Conservation (phyloP, 2,329 filamentous ascomycete species). For the Pseudogymnoascus sp. region DNA sequence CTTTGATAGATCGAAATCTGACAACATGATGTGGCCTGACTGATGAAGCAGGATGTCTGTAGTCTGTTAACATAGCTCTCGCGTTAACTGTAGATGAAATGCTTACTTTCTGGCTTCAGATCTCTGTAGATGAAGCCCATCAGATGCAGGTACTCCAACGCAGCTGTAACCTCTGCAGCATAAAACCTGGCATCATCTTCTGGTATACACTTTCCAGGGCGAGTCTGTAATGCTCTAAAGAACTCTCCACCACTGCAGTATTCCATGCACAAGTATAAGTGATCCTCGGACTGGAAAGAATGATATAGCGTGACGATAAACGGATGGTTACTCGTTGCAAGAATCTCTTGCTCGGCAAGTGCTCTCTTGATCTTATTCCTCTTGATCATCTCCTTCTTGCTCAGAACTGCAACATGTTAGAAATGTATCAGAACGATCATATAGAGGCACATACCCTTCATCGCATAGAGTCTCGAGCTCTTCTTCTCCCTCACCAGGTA, state of each 20-base stretch:
- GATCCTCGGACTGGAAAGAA: conserved; percentile 97
- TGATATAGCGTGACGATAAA: conserved; percentile 99
- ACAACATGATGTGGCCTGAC: conserved; percentile 99
- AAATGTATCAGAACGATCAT: conserved; percentile 7
- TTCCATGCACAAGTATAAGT: conserved; percentile 99
- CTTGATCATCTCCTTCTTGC: conserved; percentile 99
- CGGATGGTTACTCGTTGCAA: conserved; percentile 96
- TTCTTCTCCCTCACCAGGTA: conserved; percentile 98
- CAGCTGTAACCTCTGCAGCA: conserved; percentile 92
- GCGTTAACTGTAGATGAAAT: conserved; percentile 14
- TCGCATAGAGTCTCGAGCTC: conserved; percentile 87
- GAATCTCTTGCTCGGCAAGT: conserved; percentile 92
- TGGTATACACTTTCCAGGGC: conserved; percentile 92
- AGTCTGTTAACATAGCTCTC: conserved; percentile 29
- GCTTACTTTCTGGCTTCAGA: conserved; percentile 89
- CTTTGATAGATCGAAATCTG: conserved; percentile 96
- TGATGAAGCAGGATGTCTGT: conserved; percentile 93
- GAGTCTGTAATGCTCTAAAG: conserved; percentile 90
- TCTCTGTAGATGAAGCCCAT: conserved; percentile 99
- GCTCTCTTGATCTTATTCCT: conserved; percentile 99
- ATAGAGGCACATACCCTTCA: conserved; percentile 67
- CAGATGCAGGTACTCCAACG: conserved; percentile 89
- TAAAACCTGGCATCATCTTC: conserved; percentile 97
- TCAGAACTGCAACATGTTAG: conserved; percentile 62
- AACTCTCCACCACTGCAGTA: conserved; percentile 99